Evolutionary conservation across 768 basidiomycete genomes (phyloP), one percentile per base, ranked within the genome.

Genomic region (Coprinellus micaceus): DNA sequence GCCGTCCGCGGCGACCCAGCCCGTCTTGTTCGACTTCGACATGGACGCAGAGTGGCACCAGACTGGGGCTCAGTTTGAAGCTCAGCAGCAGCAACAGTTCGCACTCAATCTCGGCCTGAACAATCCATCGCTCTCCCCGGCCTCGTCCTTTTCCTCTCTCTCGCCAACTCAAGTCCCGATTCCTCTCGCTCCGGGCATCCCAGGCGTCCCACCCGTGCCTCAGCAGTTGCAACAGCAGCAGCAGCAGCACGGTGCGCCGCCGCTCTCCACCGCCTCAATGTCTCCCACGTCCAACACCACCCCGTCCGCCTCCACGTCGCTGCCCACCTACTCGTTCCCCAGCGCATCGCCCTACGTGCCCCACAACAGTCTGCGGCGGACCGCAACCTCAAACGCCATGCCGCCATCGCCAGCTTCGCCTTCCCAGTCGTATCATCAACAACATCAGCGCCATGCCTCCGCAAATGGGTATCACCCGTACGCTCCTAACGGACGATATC

Each of bases 401-500:
- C 33, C 47, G 19, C 58, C 50, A 48, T 48, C 58, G 51, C 53
- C 60, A 41, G 33, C 45, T 50, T 55, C 58, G 53, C 61, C 47
- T 49, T 49, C 33, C 41, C 37, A 40, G 24, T 40, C 29, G 41
- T 57, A 43, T 48, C 56, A 50, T 5, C 53, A 49, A 30, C 56
- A 58, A 47, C 56, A 58, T 17, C 63, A 55, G 36, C 51, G 36
- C 29, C 39, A 53, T 15, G 39, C 57, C 22, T 58, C 52, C 51
- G 53, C 43, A 7, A 19, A 19, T 46, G 44, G 19, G 7, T 46
- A 46, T 25, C 44, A 46, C 25, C 44, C 44, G 19, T 46, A 46
- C 21, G 44, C 44, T 19, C 19, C 9, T 37, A 37, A 37, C 36
- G 36, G 36, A 37, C 36, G 36, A 17, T 37, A 37, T 37, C 36